Percentiles rank a stretch among this genome's conserved stretches.
phyloP scores from a whole-genome alignment of 371 early-diverging fungal species.

The Mucor plumbeus region DNA sequence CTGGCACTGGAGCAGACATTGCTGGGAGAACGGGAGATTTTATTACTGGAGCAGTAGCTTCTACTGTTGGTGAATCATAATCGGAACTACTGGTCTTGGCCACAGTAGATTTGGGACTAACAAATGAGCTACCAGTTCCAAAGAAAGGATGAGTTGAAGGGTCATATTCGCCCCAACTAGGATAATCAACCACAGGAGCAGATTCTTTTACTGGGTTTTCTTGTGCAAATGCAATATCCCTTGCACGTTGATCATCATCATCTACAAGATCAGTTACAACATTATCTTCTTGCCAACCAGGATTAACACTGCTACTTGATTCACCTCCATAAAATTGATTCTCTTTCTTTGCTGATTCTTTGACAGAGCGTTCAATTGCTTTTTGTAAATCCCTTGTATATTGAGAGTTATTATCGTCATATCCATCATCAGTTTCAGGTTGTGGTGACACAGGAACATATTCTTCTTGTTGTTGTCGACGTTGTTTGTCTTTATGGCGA shows the following conservation, averaged over 20 bases:
- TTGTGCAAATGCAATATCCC: neutral
- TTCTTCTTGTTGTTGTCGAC: neutral
- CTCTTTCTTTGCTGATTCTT: neutral
- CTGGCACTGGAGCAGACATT: neutral
- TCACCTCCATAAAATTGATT: neutral
- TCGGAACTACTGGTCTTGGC: neutral
- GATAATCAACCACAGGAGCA: neutral
- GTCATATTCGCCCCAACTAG: conserved; percentile 9
- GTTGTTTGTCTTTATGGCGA: neutral
- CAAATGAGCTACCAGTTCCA: neutral
- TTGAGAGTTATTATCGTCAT: conserved; percentile 33
- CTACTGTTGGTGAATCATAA: neutral
- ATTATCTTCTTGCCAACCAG: neutral
- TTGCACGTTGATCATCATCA: neutral
- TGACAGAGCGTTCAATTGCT: conserved; percentile 31
- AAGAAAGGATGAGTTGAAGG: neutral
- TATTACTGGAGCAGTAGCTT: neutral
- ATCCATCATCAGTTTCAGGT: conserved; percentile 17
- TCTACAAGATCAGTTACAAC: neutral
- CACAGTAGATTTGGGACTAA: neutral
- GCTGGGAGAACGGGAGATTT: neutral
- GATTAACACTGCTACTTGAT: neutral
- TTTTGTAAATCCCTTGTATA: conserved; percentile 26
- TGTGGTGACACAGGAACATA: conserved; percentile 6
- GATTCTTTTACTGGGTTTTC: neutral